Percentiles rank a stretch among this genome's conserved stretches.
phyloP scores from a whole-genome alignment of 2,329 filamentous ascomycete species.

The Akanthomyces dipterigenus region DNA sequence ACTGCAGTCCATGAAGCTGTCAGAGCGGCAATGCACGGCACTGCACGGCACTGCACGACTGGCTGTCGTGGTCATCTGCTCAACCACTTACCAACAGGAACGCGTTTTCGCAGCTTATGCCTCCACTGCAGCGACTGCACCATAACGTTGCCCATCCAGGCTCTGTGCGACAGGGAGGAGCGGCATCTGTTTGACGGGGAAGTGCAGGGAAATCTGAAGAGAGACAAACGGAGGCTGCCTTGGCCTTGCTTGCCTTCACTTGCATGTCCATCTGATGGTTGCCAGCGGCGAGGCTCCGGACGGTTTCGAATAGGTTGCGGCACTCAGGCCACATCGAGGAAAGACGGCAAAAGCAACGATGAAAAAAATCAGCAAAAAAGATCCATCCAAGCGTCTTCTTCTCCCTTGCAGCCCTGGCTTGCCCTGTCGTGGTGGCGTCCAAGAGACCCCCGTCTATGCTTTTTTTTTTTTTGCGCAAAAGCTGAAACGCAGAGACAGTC shows the following conservation, averaged over 20 bases:
- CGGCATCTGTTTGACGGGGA: background rate
- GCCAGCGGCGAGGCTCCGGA: background rate
- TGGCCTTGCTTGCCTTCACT: too few species aligned
- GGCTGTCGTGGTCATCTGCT: too few species aligned
- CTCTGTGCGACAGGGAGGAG: background rate
- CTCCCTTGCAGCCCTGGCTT: background rate
- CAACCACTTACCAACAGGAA: too few species aligned
- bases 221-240: background rate
- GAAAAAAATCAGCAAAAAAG: background rate
- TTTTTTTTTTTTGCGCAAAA: background rate
- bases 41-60: too few species aligned
- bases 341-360: background rate
- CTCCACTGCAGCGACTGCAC: background rate
- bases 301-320: background rate
- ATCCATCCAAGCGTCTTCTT: background rate
- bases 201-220: background rate
- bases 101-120: background rate
- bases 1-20: too few species aligned
- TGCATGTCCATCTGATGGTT: too few species aligned
- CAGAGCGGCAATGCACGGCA: too few species aligned
- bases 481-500: slow-evolving; percentile 2
- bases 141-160: background rate
- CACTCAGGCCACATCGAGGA: background rate
- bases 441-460: background rate
- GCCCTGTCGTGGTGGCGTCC: background rate